Conservation (phyloP, 1,139 yeast genomes). For the Debaryomyces psychrophilus region DNA sequence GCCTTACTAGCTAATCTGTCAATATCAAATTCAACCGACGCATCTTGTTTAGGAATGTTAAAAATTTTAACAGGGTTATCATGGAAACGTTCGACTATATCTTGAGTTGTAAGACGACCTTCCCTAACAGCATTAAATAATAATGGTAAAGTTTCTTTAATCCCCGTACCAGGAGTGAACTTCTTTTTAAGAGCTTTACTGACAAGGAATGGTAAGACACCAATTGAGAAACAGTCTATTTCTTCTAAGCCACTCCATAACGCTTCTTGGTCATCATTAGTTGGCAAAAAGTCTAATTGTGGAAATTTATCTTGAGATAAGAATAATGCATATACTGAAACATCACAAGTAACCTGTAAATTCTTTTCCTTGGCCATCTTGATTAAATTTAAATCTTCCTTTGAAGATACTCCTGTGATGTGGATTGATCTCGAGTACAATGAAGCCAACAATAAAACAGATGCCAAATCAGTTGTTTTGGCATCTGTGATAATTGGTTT, state of each 20-base stretch:
- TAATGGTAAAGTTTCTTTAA: constrained; percentile 79
- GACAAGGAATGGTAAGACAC: constrained; percentile 73
- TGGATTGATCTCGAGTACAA: constrained; percentile 86
- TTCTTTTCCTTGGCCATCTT: constrained; percentile 84
- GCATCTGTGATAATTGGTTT: constrained; percentile 95
- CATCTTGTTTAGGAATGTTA: constrained; percentile 79
- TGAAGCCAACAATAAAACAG: constrained; percentile 86
- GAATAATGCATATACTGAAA: constrained; percentile 78
- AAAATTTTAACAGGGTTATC: constrained; percentile 82
- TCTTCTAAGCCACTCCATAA: constrained; percentile 76
- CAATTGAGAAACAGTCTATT: constrained; percentile 88
- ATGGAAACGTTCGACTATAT: constrained; percentile 74
- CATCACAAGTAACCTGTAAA: constrained; percentile 87
- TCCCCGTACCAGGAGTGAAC: constrained; percentile 72
- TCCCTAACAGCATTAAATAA: constrained; percentile 78
- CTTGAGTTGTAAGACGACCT: constrained; percentile 71
- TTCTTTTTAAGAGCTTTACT: constrained; percentile 66
- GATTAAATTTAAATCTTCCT: constrained; percentile 82
- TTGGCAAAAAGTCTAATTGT: constrained; percentile 72
- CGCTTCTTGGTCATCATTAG: constrained; percentile 76
- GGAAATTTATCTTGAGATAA: constrained; percentile 73
- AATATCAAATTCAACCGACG: constrained; percentile 78
- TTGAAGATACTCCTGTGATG: constrained; percentile 80
- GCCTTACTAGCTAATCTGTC: constrained; percentile 59
- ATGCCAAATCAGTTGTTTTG: constrained; percentile 86